A percentile compares a stretch with the other conserved stretches of the same genome.
Conservation (phyloP, 75 land plant genomes). For the Sequoiadendron giganteum region DNA sequence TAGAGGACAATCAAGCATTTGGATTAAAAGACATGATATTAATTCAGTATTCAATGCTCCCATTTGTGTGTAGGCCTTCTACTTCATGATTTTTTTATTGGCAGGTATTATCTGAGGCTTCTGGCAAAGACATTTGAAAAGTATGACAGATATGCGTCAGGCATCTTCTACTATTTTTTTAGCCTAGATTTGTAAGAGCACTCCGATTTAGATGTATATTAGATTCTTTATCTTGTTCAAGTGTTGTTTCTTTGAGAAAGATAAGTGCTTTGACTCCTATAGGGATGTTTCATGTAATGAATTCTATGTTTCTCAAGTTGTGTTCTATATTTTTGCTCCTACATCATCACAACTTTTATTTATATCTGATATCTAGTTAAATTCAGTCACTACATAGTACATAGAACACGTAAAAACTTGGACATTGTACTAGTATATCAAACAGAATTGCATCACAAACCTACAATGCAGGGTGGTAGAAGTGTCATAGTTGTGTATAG, state of each 20-base stretch:
- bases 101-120: neutral
- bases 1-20: slow-evolving; percentile 1
- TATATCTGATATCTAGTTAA: neutral
- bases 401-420: neutral
- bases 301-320: neutral
- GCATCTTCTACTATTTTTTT: neutral
- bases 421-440: neutral
- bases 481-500: neutral
- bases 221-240: neutral
- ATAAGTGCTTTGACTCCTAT: too few relatives aligned
- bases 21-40: neutral
- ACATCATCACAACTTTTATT: neutral
- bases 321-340: neutral
- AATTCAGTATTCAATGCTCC: neutral
- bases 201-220: neutral
- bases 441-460: neutral
- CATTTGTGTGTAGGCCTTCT: neutral
- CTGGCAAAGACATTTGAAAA: neutral
- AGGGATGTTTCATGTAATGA: neutral
- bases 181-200: neutral
- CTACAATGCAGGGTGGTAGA: neutral
- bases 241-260: neutral
- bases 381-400: neutral
- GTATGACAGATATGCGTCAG: neutral
- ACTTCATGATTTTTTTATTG: neutral